Evolutionary conservation across 192 early-diverging fungal genomes (phyloP), one percentile per base, ranked within the genome.

Genomic region (Entomortierella chlamydospora): DNA sequence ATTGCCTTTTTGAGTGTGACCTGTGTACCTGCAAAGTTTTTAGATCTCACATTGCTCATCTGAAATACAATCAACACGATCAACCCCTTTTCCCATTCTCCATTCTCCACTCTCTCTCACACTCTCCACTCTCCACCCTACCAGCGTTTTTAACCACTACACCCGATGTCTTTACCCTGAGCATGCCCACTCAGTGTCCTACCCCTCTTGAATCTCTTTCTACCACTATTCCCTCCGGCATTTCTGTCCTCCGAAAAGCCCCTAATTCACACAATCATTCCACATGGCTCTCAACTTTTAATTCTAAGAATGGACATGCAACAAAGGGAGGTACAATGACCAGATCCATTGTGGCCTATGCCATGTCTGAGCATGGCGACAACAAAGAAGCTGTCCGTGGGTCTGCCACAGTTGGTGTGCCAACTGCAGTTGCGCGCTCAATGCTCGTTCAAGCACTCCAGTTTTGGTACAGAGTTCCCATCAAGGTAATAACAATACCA

Each of bases 391-490:
- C 81, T 22, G 85, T 85, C 18, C 83, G 82, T 64, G 87, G 83
- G 34, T 83, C 82, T 17, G 86, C 88, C 13, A 79, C 83, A 0
- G 81, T 89, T 12, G 88, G 86, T 64, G 83, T 84, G 15, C 81
- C 86, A 11, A 84, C 88, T 0, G 88, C 88, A 18, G 81, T 89
- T 12, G 85, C 88, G 4, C 73, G 88, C 39, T 85, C 85, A 1
- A 52, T 89, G 47, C 81, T 89, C 20, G 66, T 89, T 33, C 88
- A 89, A 39, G 67, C 73, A 13, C 69, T 89, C 4, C 81, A 83
- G 52, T 72, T 89, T 25, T 89, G 83, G 61, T 89, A 89, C 65
- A 70, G 88, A 37, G 86, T 87, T 0, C 88, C 88, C 28, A 74
- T 89, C 67, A 89, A 89, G 83, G 88, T 89, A 84, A 22, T 0